Evolutionary conservation across 768 basidiomycete genomes (phyloP), one percentile per base, ranked within the genome.

Genomic region (Pisolithus marmoratus): DNA sequence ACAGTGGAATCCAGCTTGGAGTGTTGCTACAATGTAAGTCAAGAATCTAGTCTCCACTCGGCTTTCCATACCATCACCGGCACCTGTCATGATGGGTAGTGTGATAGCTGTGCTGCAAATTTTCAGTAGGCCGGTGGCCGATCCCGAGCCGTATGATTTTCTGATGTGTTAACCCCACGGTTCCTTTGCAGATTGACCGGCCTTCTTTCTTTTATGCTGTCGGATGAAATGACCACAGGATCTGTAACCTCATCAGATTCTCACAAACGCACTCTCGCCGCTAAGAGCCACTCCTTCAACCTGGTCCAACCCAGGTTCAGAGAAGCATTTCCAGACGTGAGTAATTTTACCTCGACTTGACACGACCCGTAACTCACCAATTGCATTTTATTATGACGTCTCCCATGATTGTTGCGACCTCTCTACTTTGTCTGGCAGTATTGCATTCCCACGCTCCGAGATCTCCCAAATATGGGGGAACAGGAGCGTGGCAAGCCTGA

Each of bases 1-100:
- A 5, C 54, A 92, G 88, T 94, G 92, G 93, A 94, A 94, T 67
- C 93, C 93, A 6, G 90, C 92, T 2, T 95, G 93, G 93, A 91
- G 88, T 61, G 90, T 94, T 11, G 87, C 90, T 20, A 95, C 93
- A 12, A 95, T 95, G 90, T 90, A 66, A 67, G 89, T 77, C 38
- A 7, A 54, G 40, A 38, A 53, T 45, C 15, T 43, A 48, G 15
- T 38, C 12, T 50, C 23, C 53, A 27, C 9, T 5, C 53, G 40
- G 47, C 40, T 51, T 53, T 40, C 36, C 22, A 23, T 40, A 53
- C 24, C 31, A 19, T 51, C 36, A 19, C 50, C 56, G 50, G 51
- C 52, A 51, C 48, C 46, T 19, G 5, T 26, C 43, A 17, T 26
- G 26, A 27, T 14, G 12, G 3, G 34, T 34, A 11, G 34, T 14